Percentiles rank a stretch among this genome's conserved stretches.
Conservation (phyloP, 2,329 filamentous ascomycete genomes). For the Cyclaneusma minus region DNA sequence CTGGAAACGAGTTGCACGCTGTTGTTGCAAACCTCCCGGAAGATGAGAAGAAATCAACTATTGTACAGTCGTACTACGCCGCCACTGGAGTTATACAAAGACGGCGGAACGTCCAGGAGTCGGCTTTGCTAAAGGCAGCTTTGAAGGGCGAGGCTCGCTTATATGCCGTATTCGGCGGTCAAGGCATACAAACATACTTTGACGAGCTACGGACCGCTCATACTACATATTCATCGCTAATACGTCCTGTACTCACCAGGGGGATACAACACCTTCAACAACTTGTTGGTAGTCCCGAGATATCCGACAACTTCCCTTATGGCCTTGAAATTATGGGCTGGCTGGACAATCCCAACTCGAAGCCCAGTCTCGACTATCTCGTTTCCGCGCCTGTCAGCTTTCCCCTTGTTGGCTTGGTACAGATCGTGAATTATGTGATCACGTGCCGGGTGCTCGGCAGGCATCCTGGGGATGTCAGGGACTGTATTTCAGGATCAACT, state of each 20-base stretch:
- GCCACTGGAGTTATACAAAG: too few relatives aligned
- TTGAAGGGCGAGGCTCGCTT: too few relatives aligned
- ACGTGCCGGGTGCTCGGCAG: slow-evolving; percentile 15
- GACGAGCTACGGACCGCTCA: slow-evolving; percentile 13
- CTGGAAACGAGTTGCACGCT: too few relatives aligned
- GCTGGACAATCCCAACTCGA: slow-evolving; percentile 12
- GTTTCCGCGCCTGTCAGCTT: slow-evolving; percentile 22
- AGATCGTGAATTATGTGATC: slow-evolving; percentile 18
- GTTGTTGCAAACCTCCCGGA: too few relatives aligned
- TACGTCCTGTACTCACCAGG: slow-evolving; percentile 4
- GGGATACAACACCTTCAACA: slow-evolving; percentile 3
- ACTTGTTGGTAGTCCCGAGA: slow-evolving; percentile 2
- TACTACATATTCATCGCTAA: slow-evolving; percentile 9
- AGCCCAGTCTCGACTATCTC: slow-evolving; percentile 18
- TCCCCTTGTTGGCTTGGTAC: slow-evolving; percentile 21
- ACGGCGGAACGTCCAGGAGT: too few relatives aligned
- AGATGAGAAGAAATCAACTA: too few relatives aligned
- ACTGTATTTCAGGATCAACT: slow-evolving; percentile 12
- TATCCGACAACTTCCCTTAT: slow-evolving; percentile 7
- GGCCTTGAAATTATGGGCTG: slow-evolving; percentile 17
- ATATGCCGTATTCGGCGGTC: too few relatives aligned
- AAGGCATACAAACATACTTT: slow-evolving; percentile 13
- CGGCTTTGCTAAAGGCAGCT: too few relatives aligned
- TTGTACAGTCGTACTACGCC: too few relatives aligned
- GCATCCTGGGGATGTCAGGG: slow-evolving; percentile 17